A percentile compares a stretch with the other conserved stretches of the same genome.
Evolutionary conservation across 1,139 yeast species (phyloP).

Genomic region (Geotrichum candidum): DNA sequence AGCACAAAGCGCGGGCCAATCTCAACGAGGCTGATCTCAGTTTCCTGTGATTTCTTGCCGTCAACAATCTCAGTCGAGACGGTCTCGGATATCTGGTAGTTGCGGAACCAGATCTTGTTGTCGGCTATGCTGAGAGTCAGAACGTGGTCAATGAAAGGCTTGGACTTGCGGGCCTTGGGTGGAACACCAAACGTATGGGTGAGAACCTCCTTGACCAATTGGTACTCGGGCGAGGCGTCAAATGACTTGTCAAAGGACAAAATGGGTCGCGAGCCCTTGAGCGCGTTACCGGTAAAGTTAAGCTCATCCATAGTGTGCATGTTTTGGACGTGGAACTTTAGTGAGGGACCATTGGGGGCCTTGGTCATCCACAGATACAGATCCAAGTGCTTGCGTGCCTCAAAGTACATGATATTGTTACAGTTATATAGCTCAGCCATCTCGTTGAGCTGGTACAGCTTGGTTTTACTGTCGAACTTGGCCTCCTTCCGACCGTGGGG

Average conservation of each 20-base stretch:
- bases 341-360: slow-evolving; percentile 97
- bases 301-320: slow-evolving; percentile 94
- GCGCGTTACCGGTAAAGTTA: slow-evolving; percentile 92
- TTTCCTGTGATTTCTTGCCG: slow-evolving; percentile 33
- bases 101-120: slow-evolving; percentile 91
- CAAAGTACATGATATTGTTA: slow-evolving; percentile 89
- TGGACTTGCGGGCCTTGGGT: slow-evolving; percentile 86
- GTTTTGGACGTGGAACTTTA: slow-evolving; percentile 89
- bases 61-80: slow-evolving; percentile 44
- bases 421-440: slow-evolving; percentile 96
- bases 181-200: slow-evolving; percentile 88
- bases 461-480: slow-evolving; percentile 88
- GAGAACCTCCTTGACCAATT: slow-evolving; percentile 77
- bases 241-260: slow-evolving; percentile 81
- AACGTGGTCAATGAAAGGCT: slow-evolving; percentile 93
- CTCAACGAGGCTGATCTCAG: slow-evolving; percentile 74
- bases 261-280: slow-evolving; percentile 94
- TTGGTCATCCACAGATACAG: slow-evolving; percentile 90
- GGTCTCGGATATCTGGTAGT: slow-evolving; percentile 84
- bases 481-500: slow-evolving; percentile 98
- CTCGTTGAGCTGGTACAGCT: slow-evolving; percentile 82
- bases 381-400: slow-evolving; percentile 94
- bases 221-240: slow-evolving; percentile 57
- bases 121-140: slow-evolving; percentile 90
- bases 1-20: slow-evolving; percentile 96